A percentile compares a stretch with the other conserved stretches of the same genome.
Conservation (phyloP, 495 filamentous ascomycete genomes). For the Opeltia flavorubescens region DNA sequence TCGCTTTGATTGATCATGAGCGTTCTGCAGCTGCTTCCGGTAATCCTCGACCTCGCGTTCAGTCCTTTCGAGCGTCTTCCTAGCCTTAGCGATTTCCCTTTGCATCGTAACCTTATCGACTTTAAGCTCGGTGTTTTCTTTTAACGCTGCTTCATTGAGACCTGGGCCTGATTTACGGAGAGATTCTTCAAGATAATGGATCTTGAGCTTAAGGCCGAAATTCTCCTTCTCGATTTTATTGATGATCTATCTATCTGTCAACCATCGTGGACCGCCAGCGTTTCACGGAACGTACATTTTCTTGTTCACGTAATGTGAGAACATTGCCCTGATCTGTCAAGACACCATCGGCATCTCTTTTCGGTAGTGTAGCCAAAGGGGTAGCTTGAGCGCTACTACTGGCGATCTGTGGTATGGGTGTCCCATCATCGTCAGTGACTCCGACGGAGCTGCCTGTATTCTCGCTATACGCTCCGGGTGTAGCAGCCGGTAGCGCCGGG, state of each 20-base stretch:
- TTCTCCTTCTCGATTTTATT: slow-evolving; percentile 91
- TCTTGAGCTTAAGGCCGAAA: slow-evolving; percentile 94
- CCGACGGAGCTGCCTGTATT: slow-evolving; percentile 41
- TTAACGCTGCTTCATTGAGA: slow-evolving; percentile 71
- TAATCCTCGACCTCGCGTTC: slow-evolving; percentile 74
- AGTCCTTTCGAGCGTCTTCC: slow-evolving; percentile 60
- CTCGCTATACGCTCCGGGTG: slow-evolving; percentile 52
- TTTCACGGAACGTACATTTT: slow-evolving; percentile 46
- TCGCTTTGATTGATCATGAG: slow-evolving; percentile 62
- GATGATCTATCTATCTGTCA: slow-evolving; percentile 41
- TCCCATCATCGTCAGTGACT: slow-evolving; percentile 36
- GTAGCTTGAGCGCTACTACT: slow-evolving; percentile 71
- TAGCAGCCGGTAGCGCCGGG: slow-evolving; percentile 44
- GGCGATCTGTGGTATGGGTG: slow-evolving; percentile 54
- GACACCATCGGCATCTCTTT: slow-evolving; percentile 43
- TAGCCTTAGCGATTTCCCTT: slow-evolving; percentile 67
- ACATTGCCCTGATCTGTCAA: slow-evolving; percentile 71
- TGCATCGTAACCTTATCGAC: slow-evolving; percentile 78
- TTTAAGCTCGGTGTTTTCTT: slow-evolving; percentile 92
- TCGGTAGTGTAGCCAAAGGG: slow-evolving; percentile 53
- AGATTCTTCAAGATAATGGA: slow-evolving; percentile 87
- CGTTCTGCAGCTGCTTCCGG: slow-evolving; percentile 59
- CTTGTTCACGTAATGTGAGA: slow-evolving; percentile 83
- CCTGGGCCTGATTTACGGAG: slow-evolving; percentile 73
- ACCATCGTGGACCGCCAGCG: slow-evolving; percentile 11